phyloP scores from a whole-genome alignment of 2,329 filamentous ascomycete species.

The Lomentospora prolificans region DNA sequence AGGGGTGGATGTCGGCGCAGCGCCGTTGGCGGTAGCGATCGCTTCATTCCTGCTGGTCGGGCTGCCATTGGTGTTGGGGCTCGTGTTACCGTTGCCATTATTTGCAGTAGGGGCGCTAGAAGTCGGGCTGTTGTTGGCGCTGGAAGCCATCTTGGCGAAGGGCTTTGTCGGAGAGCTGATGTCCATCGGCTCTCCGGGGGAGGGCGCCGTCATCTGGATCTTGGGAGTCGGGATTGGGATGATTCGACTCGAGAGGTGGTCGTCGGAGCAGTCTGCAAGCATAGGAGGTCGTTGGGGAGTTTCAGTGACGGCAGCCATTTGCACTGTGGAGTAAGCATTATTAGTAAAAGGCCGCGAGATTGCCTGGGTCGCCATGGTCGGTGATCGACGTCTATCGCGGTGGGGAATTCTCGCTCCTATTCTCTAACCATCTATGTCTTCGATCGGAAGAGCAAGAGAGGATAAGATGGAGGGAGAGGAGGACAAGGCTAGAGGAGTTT shows the following conservation, averaged over 20 bases:
- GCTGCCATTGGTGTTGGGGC: conserved; percentile 29
- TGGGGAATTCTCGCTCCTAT: neutral
- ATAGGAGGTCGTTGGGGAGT: conserved; percentile 11
- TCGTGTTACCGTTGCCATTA: conserved; percentile 33
- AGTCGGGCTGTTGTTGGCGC: neutral
- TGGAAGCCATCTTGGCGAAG: conserved; percentile 16
- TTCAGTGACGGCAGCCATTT: conserved; percentile 13
- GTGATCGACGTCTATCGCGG: neutral
- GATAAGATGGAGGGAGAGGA: neutral
- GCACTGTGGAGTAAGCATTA: neutral
- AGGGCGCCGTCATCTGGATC: conserved; percentile 49
- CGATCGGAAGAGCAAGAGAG: neutral
- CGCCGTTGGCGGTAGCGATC: conserved; percentile 15
- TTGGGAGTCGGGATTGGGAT: conserved; percentile 47
- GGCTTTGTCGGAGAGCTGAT: conserved; percentile 43
- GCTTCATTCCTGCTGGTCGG: neutral
- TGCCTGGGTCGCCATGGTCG: conserved; percentile 3
- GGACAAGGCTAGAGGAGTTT: neutral
- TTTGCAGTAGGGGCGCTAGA: conserved; percentile 19
- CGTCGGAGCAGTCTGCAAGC: conserved; percentile 9
- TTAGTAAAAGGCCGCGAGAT: neutral
- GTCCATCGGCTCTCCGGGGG: conserved; percentile 52
- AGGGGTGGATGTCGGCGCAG: conserved; percentile 11
- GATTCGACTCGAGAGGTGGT: conserved; percentile 16
- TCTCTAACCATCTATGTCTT: neutral